Evolutionary conservation across 768 basidiomycete genomes (phyloP).

Genomic region (Heimioporus sp.): DNA sequence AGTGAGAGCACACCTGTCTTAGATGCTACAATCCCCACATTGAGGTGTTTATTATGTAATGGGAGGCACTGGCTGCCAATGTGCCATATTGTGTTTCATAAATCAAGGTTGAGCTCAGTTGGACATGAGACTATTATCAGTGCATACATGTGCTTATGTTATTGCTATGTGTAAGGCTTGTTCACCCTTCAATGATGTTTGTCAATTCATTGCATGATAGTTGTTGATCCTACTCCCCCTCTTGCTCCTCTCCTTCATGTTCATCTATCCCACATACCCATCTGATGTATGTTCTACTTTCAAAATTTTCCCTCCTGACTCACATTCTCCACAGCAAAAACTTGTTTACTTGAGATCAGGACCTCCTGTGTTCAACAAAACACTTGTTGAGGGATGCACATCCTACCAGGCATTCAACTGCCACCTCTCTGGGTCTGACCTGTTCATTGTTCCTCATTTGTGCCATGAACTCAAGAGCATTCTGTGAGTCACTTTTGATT

Average conservation of each 20-base stretch:
- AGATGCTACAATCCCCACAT: no score
- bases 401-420: conserved; percentile 78
- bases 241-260: neutral
- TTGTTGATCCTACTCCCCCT: no score
- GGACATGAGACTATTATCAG: no score
- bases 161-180: no score
- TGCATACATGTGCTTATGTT: no score
- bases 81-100: no score
- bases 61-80: no score
- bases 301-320: conserved; percentile 5
- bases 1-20: no score
- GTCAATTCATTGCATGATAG: conserved; percentile 6
- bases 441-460: conserved; percentile 67
- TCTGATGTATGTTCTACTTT: conserved; percentile 50
- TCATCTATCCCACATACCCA: conserved; percentile 47
- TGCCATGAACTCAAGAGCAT: conserved; percentile 67
- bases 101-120: no score
- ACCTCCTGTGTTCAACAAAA: conserved; percentile 68
- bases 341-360: conserved; percentile 65
- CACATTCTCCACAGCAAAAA: conserved; percentile 51
- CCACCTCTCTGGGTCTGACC: conserved; percentile 66
- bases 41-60: no score
- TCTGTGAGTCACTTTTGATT: conserved; percentile 47
- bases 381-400: conserved; percentile 73
- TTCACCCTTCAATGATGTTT: no score